Evolutionary conservation across 1,284 basidiomycete genomes (phyloP).

Genomic region (Rhodotorula sp.): DNA sequence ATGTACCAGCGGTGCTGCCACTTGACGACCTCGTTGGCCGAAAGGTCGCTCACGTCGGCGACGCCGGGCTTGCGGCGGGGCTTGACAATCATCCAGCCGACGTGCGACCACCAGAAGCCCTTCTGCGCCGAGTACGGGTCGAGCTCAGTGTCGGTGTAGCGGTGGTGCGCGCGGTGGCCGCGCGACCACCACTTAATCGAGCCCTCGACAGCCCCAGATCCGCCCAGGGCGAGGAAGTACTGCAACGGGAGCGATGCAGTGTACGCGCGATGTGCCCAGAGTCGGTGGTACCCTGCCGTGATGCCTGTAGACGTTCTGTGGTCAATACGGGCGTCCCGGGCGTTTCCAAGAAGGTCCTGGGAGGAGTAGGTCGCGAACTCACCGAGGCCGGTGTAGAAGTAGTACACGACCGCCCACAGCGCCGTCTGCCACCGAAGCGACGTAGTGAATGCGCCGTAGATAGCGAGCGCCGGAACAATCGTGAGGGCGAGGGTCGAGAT

Average conservation of each 20-base stretch:
- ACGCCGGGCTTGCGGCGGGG: constrained; percentile 82
- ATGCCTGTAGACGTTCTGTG: background rate
- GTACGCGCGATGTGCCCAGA: constrained; percentile 85
- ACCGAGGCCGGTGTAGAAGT: constrained; percentile 79
- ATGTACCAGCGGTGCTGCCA: constrained; percentile 89
- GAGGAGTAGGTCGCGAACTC: background rate
- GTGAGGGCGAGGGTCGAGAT: constrained; percentile 71
- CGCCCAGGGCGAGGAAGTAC: constrained; percentile 73
- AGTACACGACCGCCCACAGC: constrained; percentile 60
- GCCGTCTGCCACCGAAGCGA: constrained; percentile 68
- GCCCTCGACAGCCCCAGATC: constrained; percentile 80
- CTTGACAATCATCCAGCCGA: constrained; percentile 93
- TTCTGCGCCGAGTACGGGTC: constrained; percentile 91
- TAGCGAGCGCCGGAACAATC: constrained; percentile 68
- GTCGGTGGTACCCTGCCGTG: constrained; percentile 80
- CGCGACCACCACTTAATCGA: constrained; percentile 81
- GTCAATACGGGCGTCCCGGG: background rate
- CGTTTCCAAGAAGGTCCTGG: background rate
- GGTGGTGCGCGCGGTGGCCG: constrained; percentile 88
- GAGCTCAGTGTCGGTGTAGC: constrained; percentile 92
- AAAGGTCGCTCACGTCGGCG: constrained; percentile 82
- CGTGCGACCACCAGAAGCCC: constrained; percentile 72
- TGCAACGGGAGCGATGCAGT: constrained; percentile 80
- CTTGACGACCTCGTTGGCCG: constrained; percentile 70
- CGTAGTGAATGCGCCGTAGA: constrained; percentile 67